phyloP scores from a whole-genome alignment of 2,329 filamentous ascomycete species.

The Microdochium trichocladiopsis region DNA sequence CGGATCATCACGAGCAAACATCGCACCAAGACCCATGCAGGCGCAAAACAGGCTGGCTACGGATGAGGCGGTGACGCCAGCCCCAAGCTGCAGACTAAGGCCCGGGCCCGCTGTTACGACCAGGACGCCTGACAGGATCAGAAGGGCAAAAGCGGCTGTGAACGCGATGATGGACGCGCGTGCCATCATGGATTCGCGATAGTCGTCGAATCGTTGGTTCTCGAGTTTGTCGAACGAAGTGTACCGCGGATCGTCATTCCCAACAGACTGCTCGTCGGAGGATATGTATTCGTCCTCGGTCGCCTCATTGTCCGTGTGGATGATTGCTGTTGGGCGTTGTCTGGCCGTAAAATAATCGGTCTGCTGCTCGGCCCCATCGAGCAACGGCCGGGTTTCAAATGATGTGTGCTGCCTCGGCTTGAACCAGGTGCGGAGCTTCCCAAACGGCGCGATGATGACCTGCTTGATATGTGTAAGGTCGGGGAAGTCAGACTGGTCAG shows the following conservation, averaged over 20 bases:
- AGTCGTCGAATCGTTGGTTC: slow-evolving; percentile 40
- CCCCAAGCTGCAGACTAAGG: slow-evolving; percentile 64
- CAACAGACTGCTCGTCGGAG: slow-evolving; percentile 38
- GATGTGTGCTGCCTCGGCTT: slow-evolving; percentile 10
- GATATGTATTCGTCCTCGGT: slow-evolving; percentile 45
- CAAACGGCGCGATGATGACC: slow-evolving; percentile 40
- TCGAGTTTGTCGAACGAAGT: slow-evolving; percentile 43
- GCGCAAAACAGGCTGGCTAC: slow-evolving; percentile 59
- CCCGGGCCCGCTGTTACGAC: slow-evolving; percentile 62
- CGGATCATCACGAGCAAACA: slow-evolving; percentile 42
- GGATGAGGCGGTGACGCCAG: slow-evolving; percentile 63
- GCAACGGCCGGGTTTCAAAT: slow-evolving; percentile 19
- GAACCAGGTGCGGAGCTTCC: slow-evolving; percentile 46
- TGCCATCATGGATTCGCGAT: slow-evolving; percentile 49
- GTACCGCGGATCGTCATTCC: slow-evolving; percentile 39
- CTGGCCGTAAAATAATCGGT: slow-evolving; percentile 20
- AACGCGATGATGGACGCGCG: slow-evolving; percentile 48
- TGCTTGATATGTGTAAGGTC: slow-evolving; percentile 54
- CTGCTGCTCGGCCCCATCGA: slow-evolving; percentile 6
- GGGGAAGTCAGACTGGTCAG: slow-evolving; percentile 56
- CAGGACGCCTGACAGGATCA: slow-evolving; percentile 58
- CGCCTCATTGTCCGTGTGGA: slow-evolving; percentile 11
- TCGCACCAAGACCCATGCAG: slow-evolving; percentile 52
- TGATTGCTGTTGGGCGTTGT: slow-evolving; percentile 4
- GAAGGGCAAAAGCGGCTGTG: slow-evolving; percentile 52